Evolutionary conservation across 805 yeast genomes (phyloP), one percentile per base, ranked within the genome.

Genomic region (Ogataea pilisensis): DNA sequence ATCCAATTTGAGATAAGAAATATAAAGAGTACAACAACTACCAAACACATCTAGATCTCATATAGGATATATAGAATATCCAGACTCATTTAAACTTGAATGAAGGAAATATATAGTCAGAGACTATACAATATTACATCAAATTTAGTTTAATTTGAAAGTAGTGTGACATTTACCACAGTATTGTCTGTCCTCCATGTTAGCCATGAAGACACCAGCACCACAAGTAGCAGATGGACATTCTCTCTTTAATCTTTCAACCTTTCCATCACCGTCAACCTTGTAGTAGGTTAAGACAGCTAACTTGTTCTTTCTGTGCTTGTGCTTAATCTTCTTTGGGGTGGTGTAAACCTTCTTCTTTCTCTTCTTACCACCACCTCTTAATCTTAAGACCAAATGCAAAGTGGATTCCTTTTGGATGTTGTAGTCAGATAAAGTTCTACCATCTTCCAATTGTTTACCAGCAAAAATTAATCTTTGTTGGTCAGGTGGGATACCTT

Each of bases 281-380:
- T 91, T 90, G 89, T 90, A 93, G 93, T 91, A 93, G 70, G 95
- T 89, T 73, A 93, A 85, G 73, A 93, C 97, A 75, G 97, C 98
- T 69, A 93, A 82, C 86, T 93, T 93, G 76, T 86, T 87, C 82
- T 91, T 93, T 87, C 86, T 93, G 85, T 88, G 96, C 85, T 89
- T 90, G 95, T 93, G 98, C 79, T 77, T 87, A 79, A 93, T 87
- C 85, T 90, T 95, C 90, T 93, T 93, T 81, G 99, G 99, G 70
- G 98, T 91, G 78, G 98, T 91, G 91, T 91, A 93, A 71, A 89
- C 97, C 95, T 91, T 91, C 96, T 93, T 93, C 93, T 93, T 93
- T 84, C 96, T 91, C 93, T 93, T 93, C 87, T 90, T 93, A 80
- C 96, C 96, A 81, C 95, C 95, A 62, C 68, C 96, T 82, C 96